Conservation (phyloP, 1,284 basidiomycete genomes). For the Stygiomarasmius scandens region DNA sequence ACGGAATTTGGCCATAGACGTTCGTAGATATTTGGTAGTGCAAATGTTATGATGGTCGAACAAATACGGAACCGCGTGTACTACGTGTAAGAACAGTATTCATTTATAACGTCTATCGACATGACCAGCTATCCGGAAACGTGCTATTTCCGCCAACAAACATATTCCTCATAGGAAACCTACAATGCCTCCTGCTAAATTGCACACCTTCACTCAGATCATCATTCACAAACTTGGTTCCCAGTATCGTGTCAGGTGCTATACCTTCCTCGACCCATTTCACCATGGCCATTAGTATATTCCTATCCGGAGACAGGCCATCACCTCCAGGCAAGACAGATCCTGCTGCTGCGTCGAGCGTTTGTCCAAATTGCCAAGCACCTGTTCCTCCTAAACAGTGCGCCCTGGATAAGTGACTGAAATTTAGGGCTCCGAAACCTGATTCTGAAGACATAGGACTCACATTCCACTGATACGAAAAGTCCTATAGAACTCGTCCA, state of each 20-base stretch:
- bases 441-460: too few relatives aligned
- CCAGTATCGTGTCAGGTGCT: constrained; percentile 19
- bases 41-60: too few relatives aligned
- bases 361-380: constrained; percentile 15
- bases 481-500: constrained; percentile 19
- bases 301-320: constrained; percentile 5
- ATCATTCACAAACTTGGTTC: constrained; percentile 15
- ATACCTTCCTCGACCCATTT: constrained; percentile 19
- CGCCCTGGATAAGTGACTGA: too few relatives aligned
- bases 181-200: constrained; percentile 16
- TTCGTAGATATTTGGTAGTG: too few relatives aligned
- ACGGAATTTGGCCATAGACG: too few relatives aligned
- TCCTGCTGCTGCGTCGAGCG: background rate
- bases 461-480: constrained; percentile 19
- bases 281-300: constrained; percentile 18
- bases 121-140: constrained; percentile 11
- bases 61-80: too few relatives aligned
- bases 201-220: constrained; percentile 6
- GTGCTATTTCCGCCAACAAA: constrained; percentile 16
- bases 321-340: background rate
- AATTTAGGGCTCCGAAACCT: too few relatives aligned
- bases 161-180: constrained; percentile 18
- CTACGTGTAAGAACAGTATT: too few relatives aligned
- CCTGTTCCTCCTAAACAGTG: constrained; percentile 20
- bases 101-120: constrained; percentile 1